phyloP scores from a whole-genome alignment of 1,284 basidiomycete genomes.

The Fomitopsis palustris region DNA sequence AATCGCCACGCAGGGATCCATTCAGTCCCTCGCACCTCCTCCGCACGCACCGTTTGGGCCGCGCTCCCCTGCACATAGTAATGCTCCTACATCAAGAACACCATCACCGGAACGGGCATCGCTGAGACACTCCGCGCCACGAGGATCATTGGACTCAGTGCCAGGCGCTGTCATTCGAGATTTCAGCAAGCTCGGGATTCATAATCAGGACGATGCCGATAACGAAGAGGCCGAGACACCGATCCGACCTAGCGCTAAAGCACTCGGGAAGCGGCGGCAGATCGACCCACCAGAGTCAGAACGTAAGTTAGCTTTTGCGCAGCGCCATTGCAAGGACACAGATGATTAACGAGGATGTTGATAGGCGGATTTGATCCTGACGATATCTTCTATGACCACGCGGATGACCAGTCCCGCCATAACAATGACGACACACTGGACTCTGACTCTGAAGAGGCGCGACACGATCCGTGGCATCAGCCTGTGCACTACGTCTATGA shows the following conservation, averaged over 20 bases:
- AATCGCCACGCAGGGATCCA: slow-evolving; percentile 15
- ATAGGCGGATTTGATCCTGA: slow-evolving; percentile 39
- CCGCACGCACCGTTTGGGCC: slow-evolving; percentile 67
- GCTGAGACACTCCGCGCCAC: slow-evolving; percentile 1
- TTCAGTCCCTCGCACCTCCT: slow-evolving; percentile 53
- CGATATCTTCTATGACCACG: slow-evolving; percentile 39
- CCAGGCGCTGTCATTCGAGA: slow-evolving; percentile 7
- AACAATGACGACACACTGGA: slow-evolving; percentile 30
- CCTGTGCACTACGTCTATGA: slow-evolving; percentile 75
- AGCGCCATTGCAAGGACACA: no score
- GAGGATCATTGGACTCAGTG: slow-evolving; percentile 16
- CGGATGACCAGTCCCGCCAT: slow-evolving; percentile 24
- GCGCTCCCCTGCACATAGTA: slow-evolving; percentile 48
- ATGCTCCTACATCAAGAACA: slow-evolving; percentile 43
- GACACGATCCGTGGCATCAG: slow-evolving; percentile 31
- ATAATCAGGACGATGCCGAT: slow-evolving; percentile 12
- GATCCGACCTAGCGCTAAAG: slow-evolving; percentile 66
- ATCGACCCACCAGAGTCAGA: slow-evolving; percentile 42
- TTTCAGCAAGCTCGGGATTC: slow-evolving; percentile 10
- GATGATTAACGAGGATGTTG: background rate
- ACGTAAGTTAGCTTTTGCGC: slow-evolving; percentile 30
- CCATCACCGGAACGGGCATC: slow-evolving; percentile 42
- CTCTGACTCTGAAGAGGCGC: slow-evolving; percentile 36
- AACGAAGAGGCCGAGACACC: slow-evolving; percentile 28
- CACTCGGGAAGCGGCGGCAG: slow-evolving; percentile 72